Evolutionary conservation across 2,329 filamentous ascomycete genomes (phyloP), one percentile per base, ranked within the genome.

Genomic region (Chaetomium globosum): DNA sequence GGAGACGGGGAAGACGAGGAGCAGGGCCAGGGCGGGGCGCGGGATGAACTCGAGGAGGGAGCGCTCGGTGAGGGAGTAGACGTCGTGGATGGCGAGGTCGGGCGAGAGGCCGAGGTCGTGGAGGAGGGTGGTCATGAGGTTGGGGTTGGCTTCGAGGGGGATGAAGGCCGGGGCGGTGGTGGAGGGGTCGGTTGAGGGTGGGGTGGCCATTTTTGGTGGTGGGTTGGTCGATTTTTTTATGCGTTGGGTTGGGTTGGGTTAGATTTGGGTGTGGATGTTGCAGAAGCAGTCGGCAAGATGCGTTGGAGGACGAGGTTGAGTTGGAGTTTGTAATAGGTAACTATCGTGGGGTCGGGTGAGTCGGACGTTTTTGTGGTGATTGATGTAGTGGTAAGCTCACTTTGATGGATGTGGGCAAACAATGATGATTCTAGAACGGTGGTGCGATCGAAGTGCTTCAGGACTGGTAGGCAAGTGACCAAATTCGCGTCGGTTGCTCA

Each of bases 1-100:
- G 61, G 87, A 92, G 68, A 96, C 85, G 70, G 95, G 94, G 77
- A 97, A 97, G 69, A 98, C 93, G 71, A 98, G 89, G 36, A 98
- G 88, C 19, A 98, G 86, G 6, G 94, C 94, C 69, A 93, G 85
- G 1, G 92, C 91, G 2, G 95, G 95, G 1, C 93, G 91, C 0
- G 95, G 93, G 48, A 98, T 87, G 78, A 97, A 93, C 67, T 87
- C 85, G 59, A 98, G 87, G 48, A 97, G 85, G 60, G 93, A 88
- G 0, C 91, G 88, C 60, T 98, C 93, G 69, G 90, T 89, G 74
- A 98, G 89, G 71, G 89, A 93, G 84, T 89, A 97, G 77, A 98
- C 92, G 78, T 98, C 94, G 82, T 96, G 89, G 79, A 97, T 89
- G 72, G 86, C 83, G 54, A 98, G 84, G 30, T 84, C 82, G n/a